Conservation (phyloP, 176 grass and related monocot genomes). For the Pontederia crassipes region DNA sequence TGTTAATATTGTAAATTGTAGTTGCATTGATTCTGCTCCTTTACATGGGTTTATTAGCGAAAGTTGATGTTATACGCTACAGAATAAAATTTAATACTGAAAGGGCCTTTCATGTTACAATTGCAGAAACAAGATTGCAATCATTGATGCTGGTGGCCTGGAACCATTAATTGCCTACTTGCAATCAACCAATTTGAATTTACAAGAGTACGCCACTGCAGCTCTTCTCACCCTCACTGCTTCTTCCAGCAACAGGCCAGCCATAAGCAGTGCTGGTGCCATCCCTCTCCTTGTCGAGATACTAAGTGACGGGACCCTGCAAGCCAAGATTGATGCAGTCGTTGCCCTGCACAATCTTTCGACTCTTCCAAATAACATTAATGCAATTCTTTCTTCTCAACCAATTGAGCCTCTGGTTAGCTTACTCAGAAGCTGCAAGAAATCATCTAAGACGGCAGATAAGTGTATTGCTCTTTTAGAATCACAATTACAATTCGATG, state of each 20-base stretch:
- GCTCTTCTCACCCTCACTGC: conserved; percentile 78
- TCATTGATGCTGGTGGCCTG: conserved; percentile 59
- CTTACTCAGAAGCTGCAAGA: conserved; percentile 51
- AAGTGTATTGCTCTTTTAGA: conserved; percentile 77
- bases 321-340: conserved; percentile 64
- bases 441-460: conserved; percentile 61
- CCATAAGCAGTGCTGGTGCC: conserved; percentile 47
- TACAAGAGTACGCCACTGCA: conserved; percentile 77
- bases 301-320: conserved; percentile 54
- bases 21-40: no score
- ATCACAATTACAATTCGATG: conserved; percentile 43
- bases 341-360: conserved; percentile 88
- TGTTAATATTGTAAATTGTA: no score
- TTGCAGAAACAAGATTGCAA: conserved; percentile 79
- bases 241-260: conserved; percentile 52
- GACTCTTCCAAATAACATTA: conserved; percentile 45
- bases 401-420: conserved; percentile 41
- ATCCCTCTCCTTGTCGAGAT: conserved; percentile 61
- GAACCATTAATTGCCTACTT: conserved; percentile 52
- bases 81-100: no score
- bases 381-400: conserved; percentile 45
- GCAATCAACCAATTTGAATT: conserved; percentile 48
- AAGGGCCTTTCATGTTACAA: background rate
- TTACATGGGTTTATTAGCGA: no score
- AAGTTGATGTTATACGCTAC: no score